Evolutionary conservation across 225 moss, liverwort and hornwort species (phyloP).

Genomic region (Lunularia cruciata): DNA sequence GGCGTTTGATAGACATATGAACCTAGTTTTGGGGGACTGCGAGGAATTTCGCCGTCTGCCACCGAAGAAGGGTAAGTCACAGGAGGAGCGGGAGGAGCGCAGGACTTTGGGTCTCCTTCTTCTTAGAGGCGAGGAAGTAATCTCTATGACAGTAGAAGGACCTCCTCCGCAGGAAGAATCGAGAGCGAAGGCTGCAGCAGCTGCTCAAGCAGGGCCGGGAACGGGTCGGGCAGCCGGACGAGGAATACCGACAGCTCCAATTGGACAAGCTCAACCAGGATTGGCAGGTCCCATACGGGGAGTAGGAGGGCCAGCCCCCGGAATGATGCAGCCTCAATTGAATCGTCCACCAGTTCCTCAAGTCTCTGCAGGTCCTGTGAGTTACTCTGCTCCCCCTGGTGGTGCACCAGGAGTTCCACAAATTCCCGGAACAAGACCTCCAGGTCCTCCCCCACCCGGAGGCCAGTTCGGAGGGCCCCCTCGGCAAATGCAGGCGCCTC

Average conservation of each 20-base stretch:
- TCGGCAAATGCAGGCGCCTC: conserved; percentile 45
- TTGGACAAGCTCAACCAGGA: conserved; percentile 90
- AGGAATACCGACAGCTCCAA: conserved; percentile 85
- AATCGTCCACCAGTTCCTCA: conserved; percentile 72
- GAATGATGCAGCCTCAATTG: conserved; percentile 97
- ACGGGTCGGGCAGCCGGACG: conserved; percentile 92
- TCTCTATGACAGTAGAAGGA: conserved; percentile 97
- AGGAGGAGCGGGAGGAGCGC: conserved; percentile 86
- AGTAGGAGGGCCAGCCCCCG: conserved; percentile 92
- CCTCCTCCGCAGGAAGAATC: conserved; percentile 97
- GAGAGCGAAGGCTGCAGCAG: conserved; percentile 75
- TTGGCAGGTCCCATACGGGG: conserved; percentile 86
- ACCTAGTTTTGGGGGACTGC: conserved; percentile 88
- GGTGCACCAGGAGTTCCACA: conserved; percentile 62
- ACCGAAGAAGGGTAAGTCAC: conserved; percentile 85
- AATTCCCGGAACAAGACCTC: conserved; percentile 34
- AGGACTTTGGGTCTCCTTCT: conserved; percentile 82
- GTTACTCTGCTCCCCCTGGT: conserved; percentile 61
- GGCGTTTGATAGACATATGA: conserved; percentile 98
- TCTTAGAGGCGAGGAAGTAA: conserved; percentile 90
- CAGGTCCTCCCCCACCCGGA: conserved; percentile 35
- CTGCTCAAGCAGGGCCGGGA: conserved; percentile 86
- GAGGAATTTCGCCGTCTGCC: conserved; percentile 88
- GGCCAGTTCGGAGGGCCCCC: conserved; percentile 44
- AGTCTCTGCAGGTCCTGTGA: conserved; percentile 87